Conservation (phyloP, 1,284 basidiomycete genomes). For the Rhodotorula mucilaginosa region DNA sequence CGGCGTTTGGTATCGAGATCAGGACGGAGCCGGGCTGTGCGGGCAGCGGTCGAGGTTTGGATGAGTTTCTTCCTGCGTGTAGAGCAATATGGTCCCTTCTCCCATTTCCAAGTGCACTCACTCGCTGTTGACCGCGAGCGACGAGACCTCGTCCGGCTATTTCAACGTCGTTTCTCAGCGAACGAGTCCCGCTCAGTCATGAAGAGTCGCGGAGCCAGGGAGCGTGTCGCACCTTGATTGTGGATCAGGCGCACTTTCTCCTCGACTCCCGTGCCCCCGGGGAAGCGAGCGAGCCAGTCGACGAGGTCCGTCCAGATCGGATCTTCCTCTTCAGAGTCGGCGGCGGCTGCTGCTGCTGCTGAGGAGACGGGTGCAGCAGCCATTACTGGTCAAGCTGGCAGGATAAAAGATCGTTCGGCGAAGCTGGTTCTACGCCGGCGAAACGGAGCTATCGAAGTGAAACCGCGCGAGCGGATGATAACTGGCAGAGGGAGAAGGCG, state of each 20-base stretch:
- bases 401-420: too few species aligned
- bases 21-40: conserved; percentile 24
- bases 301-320: conserved; percentile 23
- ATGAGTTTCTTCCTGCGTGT: not conserved
- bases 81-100: not conserved
- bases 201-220: not conserved
- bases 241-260: conserved; percentile 23
- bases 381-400: not conserved
- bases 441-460: too few species aligned
- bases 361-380: not conserved
- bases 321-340: not conserved
- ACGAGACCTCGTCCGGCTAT: conserved; percentile 38
- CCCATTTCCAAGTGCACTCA: not conserved
- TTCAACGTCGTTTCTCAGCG: too few species aligned
- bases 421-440: too few species aligned
- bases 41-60: too few species aligned
- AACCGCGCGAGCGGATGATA: too few species aligned
- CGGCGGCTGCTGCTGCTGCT: not conserved
- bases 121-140: conserved; percentile 9
- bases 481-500: too few species aligned
- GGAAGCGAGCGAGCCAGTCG: conserved; percentile 20
- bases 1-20: conserved; percentile 26
- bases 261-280: conserved; percentile 6
- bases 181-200: too few species aligned
- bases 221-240: conserved; percentile 16